Percentiles rank a stretch among this genome's conserved stretches.
Evolutionary conservation across 257 asterid genomes (phyloP).

Genomic region (Paulownia fortunei): DNA sequence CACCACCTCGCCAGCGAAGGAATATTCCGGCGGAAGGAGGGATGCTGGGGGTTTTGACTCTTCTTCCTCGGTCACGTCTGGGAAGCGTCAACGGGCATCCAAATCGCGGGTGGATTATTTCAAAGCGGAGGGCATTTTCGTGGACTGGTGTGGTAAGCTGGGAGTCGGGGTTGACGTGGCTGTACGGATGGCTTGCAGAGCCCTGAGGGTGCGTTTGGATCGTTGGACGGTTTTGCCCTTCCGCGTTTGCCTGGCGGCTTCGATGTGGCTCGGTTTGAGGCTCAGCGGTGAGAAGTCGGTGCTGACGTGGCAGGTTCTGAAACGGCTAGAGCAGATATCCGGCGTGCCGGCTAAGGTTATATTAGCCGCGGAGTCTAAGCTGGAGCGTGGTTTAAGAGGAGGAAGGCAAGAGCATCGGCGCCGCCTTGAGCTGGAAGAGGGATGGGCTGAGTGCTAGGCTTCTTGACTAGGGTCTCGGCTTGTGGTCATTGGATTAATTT

Average conservation of each 20-base stretch:
- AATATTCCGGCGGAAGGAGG: conserved; percentile 7
- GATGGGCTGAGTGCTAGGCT: conserved; percentile 61
- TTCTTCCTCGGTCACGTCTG: neutral
- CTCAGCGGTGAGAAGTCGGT: conserved; percentile 19
- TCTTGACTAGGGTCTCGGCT: no score
- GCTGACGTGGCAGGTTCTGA: conserved; percentile 36
- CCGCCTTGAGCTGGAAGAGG: conserved; percentile 53
- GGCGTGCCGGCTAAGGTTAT: conserved; percentile 67
- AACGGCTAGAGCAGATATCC: conserved; percentile 53
- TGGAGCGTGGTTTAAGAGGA: conserved; percentile 37
- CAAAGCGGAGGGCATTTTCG: conserved; percentile 49
- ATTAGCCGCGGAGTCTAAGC: conserved; percentile 46
- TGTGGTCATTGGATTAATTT: neutral
- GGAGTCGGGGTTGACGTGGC: conserved; percentile 40
- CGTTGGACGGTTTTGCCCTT: conserved; percentile 48
- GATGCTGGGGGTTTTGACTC: conserved; percentile 9
- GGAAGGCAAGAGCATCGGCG: conserved; percentile 20
- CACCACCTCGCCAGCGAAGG: conserved; percentile 39
- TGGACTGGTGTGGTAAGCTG: conserved; percentile 53
- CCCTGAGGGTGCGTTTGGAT: conserved; percentile 39
- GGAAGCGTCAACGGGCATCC: conserved; percentile 6
- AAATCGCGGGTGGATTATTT: neutral
- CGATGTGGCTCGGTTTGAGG: conserved; percentile 64
- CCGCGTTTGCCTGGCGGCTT: conserved; percentile 60
- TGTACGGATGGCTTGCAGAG: conserved; percentile 40